Evolutionary conservation across 176 grass and related monocot genomes (phyloP).

Genomic region (Lolium rigidum): DNA sequence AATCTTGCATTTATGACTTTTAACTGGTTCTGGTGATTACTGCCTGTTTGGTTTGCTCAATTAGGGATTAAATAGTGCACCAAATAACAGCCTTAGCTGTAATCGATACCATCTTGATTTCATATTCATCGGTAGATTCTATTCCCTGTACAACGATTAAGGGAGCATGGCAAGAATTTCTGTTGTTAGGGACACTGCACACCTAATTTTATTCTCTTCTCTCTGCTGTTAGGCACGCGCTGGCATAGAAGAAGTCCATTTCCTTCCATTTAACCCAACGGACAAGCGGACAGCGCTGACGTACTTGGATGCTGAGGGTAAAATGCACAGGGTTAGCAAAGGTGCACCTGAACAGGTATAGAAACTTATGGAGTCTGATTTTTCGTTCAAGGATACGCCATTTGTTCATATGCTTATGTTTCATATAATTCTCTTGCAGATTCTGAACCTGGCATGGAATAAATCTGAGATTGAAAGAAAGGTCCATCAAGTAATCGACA

Average conservation of each 20-base stretch:
- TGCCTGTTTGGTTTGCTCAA: constrained; percentile 27
- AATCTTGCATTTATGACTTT: constrained; percentile 10
- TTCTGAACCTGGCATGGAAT: constrained; percentile 61
- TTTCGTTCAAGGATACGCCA: background rate
- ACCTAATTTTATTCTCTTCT: constrained; percentile 29
- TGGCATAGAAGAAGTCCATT: constrained; percentile 66
- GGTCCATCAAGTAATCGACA: constrained; percentile 58
- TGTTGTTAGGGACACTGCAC: constrained; percentile 25
- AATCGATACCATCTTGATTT: constrained; percentile 15
- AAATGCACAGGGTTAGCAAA: constrained; percentile 81
- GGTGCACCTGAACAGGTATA: constrained; percentile 87
- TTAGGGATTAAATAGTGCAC: constrained; percentile 25
- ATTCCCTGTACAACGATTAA: background rate
- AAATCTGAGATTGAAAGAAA: constrained; percentile 65
- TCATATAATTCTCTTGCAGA: constrained; percentile 48
- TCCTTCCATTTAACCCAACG: constrained; percentile 81
- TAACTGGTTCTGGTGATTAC: background rate
- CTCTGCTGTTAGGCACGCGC: constrained; percentile 59
- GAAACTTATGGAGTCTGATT: background rate
- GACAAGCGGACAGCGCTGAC: constrained; percentile 82
- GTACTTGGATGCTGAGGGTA: constrained; percentile 65
- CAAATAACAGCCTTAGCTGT: background rate
- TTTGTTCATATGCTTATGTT: constrained; percentile 17
- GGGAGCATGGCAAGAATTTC: background rate
- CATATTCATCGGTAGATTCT: background rate